Conservation (phyloP, 2,329 filamentous ascomycete genomes). For the Monilinia fructigena region DNA sequence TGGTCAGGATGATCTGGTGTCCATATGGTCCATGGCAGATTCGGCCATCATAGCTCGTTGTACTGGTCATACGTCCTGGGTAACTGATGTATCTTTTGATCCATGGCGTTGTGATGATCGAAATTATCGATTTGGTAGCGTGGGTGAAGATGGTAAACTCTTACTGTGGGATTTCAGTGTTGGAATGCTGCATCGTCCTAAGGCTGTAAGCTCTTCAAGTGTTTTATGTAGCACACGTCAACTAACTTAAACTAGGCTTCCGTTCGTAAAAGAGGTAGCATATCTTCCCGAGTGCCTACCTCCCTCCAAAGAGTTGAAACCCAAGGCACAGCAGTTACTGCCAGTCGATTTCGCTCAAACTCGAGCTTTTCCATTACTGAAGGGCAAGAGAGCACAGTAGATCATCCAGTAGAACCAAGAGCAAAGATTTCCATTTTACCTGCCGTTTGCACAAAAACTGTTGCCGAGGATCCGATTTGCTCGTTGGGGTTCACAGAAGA, state of each 20-base stretch:
- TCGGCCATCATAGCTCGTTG: constrained; percentile 84
- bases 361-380: constrained; percentile 59
- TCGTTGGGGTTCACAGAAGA: constrained; percentile 95
- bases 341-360: constrained; percentile 65
- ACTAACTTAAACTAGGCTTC: constrained; percentile 45
- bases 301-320: constrained; percentile 59
- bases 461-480: constrained; percentile 82
- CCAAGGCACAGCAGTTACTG: constrained; percentile 50
- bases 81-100: constrained; percentile 89
- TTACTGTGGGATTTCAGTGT: constrained; percentile 97
- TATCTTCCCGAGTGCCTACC: constrained; percentile 51
- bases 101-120: constrained; percentile 95
- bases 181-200: constrained; percentile 90
- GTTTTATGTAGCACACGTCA: constrained; percentile 22
- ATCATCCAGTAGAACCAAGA: constrained; percentile 82
- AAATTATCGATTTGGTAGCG: constrained; percentile 93
- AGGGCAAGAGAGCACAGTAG: constrained; percentile 56
- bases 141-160: constrained; percentile 88
- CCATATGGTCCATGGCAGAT: constrained; percentile 90
- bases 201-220: constrained; percentile 60
- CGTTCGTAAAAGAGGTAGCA: constrained; percentile 52
- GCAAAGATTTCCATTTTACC: constrained; percentile 81
- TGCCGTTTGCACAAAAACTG: constrained; percentile 71
- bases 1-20: constrained; percentile 92
- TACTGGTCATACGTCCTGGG: constrained; percentile 94